Conservation (phyloP, 495 filamentous ascomycete species). For the Antarctomyces pellizariae region DNA sequence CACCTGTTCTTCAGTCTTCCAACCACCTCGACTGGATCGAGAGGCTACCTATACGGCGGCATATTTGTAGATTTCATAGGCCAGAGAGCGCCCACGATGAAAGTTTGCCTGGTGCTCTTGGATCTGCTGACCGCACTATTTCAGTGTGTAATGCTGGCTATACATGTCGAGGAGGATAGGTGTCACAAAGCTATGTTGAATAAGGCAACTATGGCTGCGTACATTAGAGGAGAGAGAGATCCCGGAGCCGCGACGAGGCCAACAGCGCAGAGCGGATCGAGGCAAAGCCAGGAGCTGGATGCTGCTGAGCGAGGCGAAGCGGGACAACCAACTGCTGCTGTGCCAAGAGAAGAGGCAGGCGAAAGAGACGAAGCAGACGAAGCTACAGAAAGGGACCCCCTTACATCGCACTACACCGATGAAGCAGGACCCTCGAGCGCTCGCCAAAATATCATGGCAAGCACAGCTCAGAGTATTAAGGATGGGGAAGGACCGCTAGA, state of each 20-base stretch:
- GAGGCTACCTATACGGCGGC: constrained; percentile 69
- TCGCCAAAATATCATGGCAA: constrained; percentile 23
- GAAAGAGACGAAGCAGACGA: constrained; percentile 14
- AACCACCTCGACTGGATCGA: constrained; percentile 45
- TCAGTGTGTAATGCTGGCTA: constrained; percentile 52
- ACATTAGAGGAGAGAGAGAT: too few species aligned
- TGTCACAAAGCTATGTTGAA: constrained; percentile 13
- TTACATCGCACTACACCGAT: neutral
- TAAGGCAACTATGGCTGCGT: constrained; percentile 8
- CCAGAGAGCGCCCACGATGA: constrained; percentile 49
- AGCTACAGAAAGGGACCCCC: constrained; percentile 20
- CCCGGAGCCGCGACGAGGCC: constrained; percentile 8
- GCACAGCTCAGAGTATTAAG: constrained; percentile 11
- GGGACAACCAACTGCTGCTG: constrained; percentile 18
- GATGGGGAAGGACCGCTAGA: constrained; percentile 28
- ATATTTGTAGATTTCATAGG: constrained; percentile 75
- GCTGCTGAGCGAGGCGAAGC: constrained; percentile 60
- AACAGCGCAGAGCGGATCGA: constrained; percentile 7
- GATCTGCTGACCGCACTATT: constrained; percentile 41
- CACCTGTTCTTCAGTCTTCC: constrained; percentile 40
- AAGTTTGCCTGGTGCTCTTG: constrained; percentile 33
- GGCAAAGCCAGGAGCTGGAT: constrained; percentile 41
- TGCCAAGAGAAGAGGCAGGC: constrained; percentile 7
- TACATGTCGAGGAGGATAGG: constrained; percentile 44
- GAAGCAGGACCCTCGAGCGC: constrained; percentile 8